Conservation (phyloP, 2,329 filamentous ascomycete species). For the Capronia coronata region DNA sequence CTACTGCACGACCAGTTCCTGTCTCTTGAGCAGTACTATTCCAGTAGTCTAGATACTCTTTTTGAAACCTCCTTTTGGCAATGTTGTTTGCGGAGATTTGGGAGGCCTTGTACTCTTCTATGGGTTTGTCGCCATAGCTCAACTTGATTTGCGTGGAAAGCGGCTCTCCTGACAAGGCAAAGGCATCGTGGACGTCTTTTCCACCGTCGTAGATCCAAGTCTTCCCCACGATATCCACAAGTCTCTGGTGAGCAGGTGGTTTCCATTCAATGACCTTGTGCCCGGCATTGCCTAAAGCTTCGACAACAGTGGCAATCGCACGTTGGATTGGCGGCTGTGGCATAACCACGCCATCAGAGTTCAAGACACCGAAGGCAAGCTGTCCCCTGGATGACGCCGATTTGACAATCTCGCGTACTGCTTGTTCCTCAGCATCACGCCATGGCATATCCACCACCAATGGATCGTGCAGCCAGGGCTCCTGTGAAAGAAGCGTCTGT, state of each 20-base stretch:
- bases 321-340: conserved; percentile 54
- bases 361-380: conserved; percentile 52
- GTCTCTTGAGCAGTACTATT: conserved; percentile 49
- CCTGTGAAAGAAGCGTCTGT: conserved; percentile 49
- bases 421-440: conserved; percentile 43
- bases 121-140: conserved; percentile 32
- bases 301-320: conserved; percentile 47
- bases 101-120: conserved; percentile 36
- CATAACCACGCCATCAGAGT: conserved; percentile 45
- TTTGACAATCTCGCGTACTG: conserved; percentile 37
- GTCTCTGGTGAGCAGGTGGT: conserved; percentile 46
- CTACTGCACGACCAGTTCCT: conserved; percentile 48
- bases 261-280: conserved; percentile 56
- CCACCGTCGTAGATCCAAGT: conserved; percentile 47
- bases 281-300: conserved; percentile 46
- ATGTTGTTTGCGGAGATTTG: conserved; percentile 48
- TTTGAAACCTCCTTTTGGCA: conserved; percentile 50
- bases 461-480: conserved; percentile 63
- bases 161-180: conserved; percentile 52
- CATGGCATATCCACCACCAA: conserved; percentile 61
- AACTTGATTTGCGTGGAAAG: conserved; percentile 39
- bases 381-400: conserved; percentile 30
- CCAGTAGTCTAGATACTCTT: conserved; percentile 59
- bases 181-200: conserved; percentile 45
- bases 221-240: conserved; percentile 36